These are phyloP conservation scores for Lablab purpureus DNA, from an alignment of 306 rosid genomes.

Conservation along the genomic window DNA sequence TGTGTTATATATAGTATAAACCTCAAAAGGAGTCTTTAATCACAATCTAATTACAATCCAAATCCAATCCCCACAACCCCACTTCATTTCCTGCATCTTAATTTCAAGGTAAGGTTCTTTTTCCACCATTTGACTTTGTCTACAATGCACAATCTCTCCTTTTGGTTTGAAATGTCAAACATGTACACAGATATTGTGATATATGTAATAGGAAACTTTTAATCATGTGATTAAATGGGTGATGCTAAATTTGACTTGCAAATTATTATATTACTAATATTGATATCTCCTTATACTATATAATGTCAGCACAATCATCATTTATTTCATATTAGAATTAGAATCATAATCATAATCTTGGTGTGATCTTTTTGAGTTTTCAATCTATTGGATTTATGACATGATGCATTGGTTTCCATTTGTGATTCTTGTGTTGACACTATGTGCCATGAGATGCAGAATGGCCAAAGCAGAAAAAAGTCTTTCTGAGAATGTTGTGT, in stretches of 20 bases:
- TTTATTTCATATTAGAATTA: constrained; percentile 6
- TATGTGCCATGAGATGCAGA: constrained; percentile 23
- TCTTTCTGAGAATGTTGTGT: no score
- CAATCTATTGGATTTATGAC: neutral
- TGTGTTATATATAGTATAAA: neutral
- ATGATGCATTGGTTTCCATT: constrained; percentile 41
- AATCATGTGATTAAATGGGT: neutral
- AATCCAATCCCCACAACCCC: neutral
- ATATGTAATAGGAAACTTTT: neutral
- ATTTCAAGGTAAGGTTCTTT: constrained; percentile 38
- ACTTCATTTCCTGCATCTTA: neutral
- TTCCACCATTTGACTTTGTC: constrained; percentile 44
- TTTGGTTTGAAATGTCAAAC: neutral
- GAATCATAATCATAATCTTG: neutral
- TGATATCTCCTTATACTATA: constrained; percentile 28
- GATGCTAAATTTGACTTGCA: constrained; percentile 30
- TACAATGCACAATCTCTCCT: constrained; percentile 1
- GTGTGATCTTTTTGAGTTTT: constrained; percentile 12
- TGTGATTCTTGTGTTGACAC: constrained; percentile 49
- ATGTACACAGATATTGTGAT: neutral
- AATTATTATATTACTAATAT: neutral
- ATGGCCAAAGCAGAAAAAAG: constrained; percentile 53
- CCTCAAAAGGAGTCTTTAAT: neutral
- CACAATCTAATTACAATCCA: neutral
- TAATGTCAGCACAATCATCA: neutral